Evolutionary conservation across 2,329 filamentous ascomycete species (phyloP).

Genomic region (Exophiala calicioides): DNA sequence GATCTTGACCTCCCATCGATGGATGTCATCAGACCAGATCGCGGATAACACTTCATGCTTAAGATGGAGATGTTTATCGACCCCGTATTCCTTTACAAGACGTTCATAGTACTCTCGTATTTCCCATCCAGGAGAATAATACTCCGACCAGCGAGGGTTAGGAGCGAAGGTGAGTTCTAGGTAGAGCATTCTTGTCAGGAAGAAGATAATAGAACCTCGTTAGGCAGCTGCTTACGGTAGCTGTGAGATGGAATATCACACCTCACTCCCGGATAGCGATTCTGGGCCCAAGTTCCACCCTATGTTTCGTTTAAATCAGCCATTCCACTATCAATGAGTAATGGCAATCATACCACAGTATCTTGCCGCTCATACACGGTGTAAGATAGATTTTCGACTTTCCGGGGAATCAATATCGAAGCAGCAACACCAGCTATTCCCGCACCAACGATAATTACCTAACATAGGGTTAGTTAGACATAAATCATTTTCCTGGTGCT

Average conservation of each 20-base stretch:
- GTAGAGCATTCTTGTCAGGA: conserved; percentile 1
- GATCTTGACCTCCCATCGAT: conserved; percentile 7
- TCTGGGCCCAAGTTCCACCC: conserved; percentile 26
- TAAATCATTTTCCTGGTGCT: neutral
- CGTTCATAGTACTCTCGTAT: conserved; percentile 23
- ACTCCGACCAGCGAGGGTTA: conserved; percentile 37
- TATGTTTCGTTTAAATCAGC: neutral
- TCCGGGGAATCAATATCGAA: conserved; percentile 19
- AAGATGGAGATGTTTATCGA: conserved; percentile 26
- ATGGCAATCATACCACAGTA: conserved; percentile 11
- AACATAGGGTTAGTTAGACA: neutral
- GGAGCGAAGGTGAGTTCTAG: conserved; percentile 49
- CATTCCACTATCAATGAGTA: neutral
- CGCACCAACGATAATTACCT: conserved; percentile 19
- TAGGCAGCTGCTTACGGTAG: conserved; percentile 36
- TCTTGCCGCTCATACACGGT: conserved; percentile 20
- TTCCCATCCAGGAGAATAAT: conserved; percentile 22
- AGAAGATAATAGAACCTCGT: neutral
- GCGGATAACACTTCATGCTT: conserved; percentile 19
- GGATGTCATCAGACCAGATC: conserved; percentile 15
- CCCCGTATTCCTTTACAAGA: conserved; percentile 19
- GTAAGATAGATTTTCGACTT: conserved; percentile 21
- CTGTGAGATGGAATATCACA: conserved; percentile 49
- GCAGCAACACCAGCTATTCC: conserved; percentile 17
- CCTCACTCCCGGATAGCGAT: conserved; percentile 22